Conservation (phyloP, 441 rosid species). For the Metrosideros polymorpha region DNA sequence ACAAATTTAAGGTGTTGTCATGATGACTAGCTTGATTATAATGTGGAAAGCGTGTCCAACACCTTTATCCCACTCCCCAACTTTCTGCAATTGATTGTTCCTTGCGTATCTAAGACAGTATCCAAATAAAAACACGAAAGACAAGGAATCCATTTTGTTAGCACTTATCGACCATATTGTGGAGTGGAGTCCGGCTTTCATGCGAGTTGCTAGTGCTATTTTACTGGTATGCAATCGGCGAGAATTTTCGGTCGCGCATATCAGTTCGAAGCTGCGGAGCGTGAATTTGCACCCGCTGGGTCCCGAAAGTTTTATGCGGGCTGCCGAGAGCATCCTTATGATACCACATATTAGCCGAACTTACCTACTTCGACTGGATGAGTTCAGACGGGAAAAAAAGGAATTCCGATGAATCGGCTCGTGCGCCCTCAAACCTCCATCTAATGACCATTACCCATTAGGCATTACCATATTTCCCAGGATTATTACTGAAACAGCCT, state of each 20-base stretch:
- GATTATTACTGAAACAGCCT: neutral
- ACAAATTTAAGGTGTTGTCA: conserved; percentile 98
- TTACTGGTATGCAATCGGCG: neutral
- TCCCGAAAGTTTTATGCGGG: neutral
- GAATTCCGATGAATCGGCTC: neutral
- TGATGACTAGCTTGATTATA: conserved; percentile 46
- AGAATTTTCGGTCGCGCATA: neutral
- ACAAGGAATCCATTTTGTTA: conserved; percentile 17
- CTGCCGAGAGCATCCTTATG: neutral
- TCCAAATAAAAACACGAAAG: conserved; percentile 35
- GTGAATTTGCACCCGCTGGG: neutral
- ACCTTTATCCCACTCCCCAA: conserved; percentile 26
- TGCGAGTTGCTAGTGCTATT: neutral
- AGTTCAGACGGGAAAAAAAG: neutral
- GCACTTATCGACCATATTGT: neutral
- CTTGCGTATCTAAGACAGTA: conserved; percentile 29
- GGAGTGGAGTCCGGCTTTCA: neutral
- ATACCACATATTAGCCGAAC: neutral
- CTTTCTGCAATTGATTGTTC: conserved; percentile 28
- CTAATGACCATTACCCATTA: neutral
- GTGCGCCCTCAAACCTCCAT: neutral
- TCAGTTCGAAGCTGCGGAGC: neutral
- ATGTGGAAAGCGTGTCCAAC: conserved; percentile 39
- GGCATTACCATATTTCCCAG: no score
- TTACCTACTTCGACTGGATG: neutral